Percentiles rank a stretch among this genome's conserved stretches.
Conservation (phyloP, 108 stramenopile species). For the Cyclotella kingstonii region DNA sequence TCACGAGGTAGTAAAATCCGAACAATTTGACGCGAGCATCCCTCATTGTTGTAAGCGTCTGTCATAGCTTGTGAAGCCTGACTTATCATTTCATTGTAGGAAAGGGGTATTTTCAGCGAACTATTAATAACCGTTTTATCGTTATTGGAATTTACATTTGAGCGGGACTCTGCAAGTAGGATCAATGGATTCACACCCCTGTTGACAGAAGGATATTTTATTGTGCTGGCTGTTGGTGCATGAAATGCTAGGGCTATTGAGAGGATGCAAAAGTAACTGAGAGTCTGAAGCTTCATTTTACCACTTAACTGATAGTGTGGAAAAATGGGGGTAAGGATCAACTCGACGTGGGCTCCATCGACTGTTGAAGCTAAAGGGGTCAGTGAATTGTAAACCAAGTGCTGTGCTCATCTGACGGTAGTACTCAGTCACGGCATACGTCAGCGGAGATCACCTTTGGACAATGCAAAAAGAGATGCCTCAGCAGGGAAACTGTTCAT, state of each 20-base stretch:
- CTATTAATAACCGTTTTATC: slow-evolving; percentile 18
- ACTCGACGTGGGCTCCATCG: too few relatives aligned
- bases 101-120: slow-evolving; percentile 57
- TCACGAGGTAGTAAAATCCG: slow-evolving; percentile 74
- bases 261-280: background rate
- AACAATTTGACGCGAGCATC: slow-evolving; percentile 66
- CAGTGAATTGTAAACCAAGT: too few relatives aligned
- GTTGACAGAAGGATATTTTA: background rate
- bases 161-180: slow-evolving; percentile 4
- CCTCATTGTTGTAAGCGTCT: slow-evolving; percentile 55
- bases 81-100: slow-evolving; percentile 74
- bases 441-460: too few relatives aligned
- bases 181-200: too few relatives aligned
- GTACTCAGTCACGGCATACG: too few relatives aligned
- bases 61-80: slow-evolving; percentile 65
- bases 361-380: too few relatives aligned
- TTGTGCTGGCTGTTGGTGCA: background rate
- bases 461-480: too few relatives aligned
- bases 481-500: too few relatives aligned
- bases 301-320: background rate
- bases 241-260: background rate
- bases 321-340: background rate
- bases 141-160: slow-evolving; percentile 10
- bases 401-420: too few relatives aligned
- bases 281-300: background rate